phyloP scores from a whole-genome alignment of 345 rosid species.

The Citrus medica region DNA sequence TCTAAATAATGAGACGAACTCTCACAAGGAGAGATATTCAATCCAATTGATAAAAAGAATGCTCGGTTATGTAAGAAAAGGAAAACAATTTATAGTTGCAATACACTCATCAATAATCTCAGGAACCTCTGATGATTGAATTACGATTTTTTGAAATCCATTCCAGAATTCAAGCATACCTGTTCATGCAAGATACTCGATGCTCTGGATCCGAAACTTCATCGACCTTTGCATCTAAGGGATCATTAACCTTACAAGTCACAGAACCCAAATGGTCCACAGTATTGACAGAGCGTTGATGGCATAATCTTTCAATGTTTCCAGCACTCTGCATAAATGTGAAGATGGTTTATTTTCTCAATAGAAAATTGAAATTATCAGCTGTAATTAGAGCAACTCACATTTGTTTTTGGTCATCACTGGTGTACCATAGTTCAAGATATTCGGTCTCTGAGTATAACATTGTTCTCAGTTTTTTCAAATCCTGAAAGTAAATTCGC shows the following conservation, averaged over 20 bases:
- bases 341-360: constrained; percentile 1
- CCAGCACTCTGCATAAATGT: constrained; percentile 59
- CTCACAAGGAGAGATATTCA: too few relatives aligned
- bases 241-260: constrained; percentile 78
- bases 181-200: constrained; percentile 81
- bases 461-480: constrained; percentile 71
- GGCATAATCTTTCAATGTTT: constrained; percentile 86
- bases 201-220: constrained; percentile 71
- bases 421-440: constrained; percentile 72
- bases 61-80: too few relatives aligned
- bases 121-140: too few relatives aligned
- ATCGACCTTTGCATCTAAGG: constrained; percentile 78
- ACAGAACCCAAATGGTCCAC: constrained; percentile 93
- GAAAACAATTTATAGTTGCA: too few relatives aligned
- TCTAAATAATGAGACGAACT: too few relatives aligned
- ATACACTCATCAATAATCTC: too few relatives aligned
- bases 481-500: too few relatives aligned
- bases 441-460: constrained; percentile 91
- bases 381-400: constrained; percentile 32
- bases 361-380: background rate
- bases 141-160: background rate
- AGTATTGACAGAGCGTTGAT: constrained; percentile 78
- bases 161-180: constrained; percentile 32
- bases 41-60: too few relatives aligned
- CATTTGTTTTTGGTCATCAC: constrained; percentile 78